Percentiles rank a stretch among this genome's conserved stretches.
These are phyloP conservation scores for Hypoxylon lienhwacheense DNA, from an alignment of 495 filamentous ascomycete genomes.

Conservation along the genomic window DNA sequence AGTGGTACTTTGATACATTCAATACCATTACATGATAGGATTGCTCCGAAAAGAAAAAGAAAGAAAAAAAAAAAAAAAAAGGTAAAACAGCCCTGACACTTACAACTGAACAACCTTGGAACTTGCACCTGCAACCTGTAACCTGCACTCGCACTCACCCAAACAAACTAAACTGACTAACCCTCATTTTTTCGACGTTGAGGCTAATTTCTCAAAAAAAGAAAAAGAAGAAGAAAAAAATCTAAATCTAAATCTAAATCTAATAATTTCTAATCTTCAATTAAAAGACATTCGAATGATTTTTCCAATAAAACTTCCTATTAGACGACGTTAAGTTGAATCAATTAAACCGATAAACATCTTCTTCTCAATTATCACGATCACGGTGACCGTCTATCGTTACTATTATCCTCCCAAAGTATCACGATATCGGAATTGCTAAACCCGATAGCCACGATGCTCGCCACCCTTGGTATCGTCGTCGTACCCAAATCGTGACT, in stretches of 20 bases:
- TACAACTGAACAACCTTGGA: not conserved
- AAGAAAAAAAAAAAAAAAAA: conserved; percentile 10
- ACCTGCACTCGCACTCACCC: not conserved
- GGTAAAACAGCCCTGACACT: conserved; percentile 19
- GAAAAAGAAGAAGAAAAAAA: too few species aligned
- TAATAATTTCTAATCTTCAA: not conserved
- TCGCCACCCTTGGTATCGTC: conserved; percentile 7
- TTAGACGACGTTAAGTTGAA: not conserved
- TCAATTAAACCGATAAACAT: too few species aligned
- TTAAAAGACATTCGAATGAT: too few species aligned
- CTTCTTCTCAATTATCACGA: too few species aligned
- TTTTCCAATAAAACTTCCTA: not conserved
- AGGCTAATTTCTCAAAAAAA: too few species aligned
- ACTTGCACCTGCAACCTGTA: conserved; percentile 1
- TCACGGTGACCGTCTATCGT: not conserved
- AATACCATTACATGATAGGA: too few species aligned
- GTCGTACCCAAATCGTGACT: conserved; percentile 23
- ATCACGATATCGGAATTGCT: not conserved
- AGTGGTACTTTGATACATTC: too few species aligned
- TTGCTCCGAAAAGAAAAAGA: too few species aligned
- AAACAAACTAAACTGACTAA: too few species aligned
- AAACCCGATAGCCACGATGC: conserved; percentile 20
- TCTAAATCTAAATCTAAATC: not conserved
- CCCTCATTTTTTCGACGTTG: too few species aligned
- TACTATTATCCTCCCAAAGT: not conserved